Percentiles rank a stretch among this genome's conserved stretches.
Conservation (phyloP, 2,329 filamentous ascomycete species). For the Paracorniculantispora psalliotae region DNA sequence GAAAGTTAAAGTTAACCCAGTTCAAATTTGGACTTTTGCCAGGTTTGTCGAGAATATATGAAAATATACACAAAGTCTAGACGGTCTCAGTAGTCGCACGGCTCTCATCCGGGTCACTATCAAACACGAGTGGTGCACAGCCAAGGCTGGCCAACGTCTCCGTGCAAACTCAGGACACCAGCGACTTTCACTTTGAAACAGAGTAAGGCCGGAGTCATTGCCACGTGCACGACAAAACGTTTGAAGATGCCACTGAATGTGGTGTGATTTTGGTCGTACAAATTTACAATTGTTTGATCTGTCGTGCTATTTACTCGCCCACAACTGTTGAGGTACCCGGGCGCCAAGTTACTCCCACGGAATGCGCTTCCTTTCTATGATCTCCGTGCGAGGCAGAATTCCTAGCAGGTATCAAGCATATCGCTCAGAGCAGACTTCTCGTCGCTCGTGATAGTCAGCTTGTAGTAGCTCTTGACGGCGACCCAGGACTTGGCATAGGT, state of each 20-base stretch:
- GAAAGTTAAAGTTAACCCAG: neutral
- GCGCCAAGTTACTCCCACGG: neutral
- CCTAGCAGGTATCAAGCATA: conserved; percentile 59
- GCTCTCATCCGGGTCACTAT: neutral
- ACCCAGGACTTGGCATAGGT: conserved; percentile 74
- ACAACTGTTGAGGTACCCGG: neutral
- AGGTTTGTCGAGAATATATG: neutral
- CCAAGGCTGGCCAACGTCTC: neutral
- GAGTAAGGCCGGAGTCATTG: neutral
- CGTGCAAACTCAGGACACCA: neutral
- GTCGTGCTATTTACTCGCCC: neutral
- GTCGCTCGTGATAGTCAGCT: conserved; percentile 60
- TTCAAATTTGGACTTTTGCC: neutral
- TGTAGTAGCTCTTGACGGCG: conserved; percentile 70
- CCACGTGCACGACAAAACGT: neutral
- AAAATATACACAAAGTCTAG: neutral
- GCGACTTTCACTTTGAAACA: conserved; percentile 5
- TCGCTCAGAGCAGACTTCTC: conserved; percentile 64
- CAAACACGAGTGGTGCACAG: conserved; percentile 4
- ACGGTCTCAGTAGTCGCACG: neutral
- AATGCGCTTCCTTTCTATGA: neutral
- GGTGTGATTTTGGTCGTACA: neutral
- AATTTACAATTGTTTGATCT: conserved; percentile 13
- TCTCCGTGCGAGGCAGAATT: too few relatives aligned
- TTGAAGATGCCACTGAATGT: neutral